Conservation (phyloP, 2,329 filamentous ascomycete genomes). For the Leptosphaerulina australis region DNA sequence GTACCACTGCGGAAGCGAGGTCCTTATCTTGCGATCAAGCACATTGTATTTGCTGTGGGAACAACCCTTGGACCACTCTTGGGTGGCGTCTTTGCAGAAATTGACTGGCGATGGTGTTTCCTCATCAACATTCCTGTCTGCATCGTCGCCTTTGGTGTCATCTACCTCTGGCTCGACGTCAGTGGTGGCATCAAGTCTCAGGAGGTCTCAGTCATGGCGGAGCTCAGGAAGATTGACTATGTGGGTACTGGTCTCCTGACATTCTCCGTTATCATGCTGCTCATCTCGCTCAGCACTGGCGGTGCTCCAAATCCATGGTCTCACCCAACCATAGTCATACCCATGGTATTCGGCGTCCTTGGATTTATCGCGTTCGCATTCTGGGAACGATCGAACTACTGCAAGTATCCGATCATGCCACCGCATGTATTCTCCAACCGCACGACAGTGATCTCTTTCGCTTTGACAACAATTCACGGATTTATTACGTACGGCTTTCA, state of each 20-base stretch:
- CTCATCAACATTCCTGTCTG: conserved; percentile 46
- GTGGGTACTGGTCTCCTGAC: conserved; percentile 54
- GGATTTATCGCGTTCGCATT: conserved; percentile 49
- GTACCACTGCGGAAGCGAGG: conserved; percentile 56
- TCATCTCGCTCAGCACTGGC: conserved; percentile 55
- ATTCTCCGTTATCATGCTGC: conserved; percentile 47
- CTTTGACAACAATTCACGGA: conserved; percentile 39
- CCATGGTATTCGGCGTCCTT: conserved; percentile 53
- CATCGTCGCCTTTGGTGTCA: conserved; percentile 32
- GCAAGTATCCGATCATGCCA: conserved; percentile 49
- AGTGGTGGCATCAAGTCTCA: conserved; percentile 22
- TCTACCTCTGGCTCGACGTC: conserved; percentile 42
- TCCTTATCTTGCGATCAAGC: conserved; percentile 46
- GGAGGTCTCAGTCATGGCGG: conserved; percentile 17
- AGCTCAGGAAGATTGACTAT: conserved; percentile 49
- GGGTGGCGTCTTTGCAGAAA: conserved; percentile 41
- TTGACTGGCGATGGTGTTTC: conserved; percentile 57
- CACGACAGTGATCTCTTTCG: conserved; percentile 48
- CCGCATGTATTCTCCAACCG: conserved; percentile 53
- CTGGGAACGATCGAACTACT: conserved; percentile 48
- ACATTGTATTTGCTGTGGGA: conserved; percentile 34
- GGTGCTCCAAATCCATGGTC: conserved; percentile 54
- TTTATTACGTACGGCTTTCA: conserved; percentile 38
- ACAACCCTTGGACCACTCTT: conserved; percentile 40
- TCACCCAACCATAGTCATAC: conserved; percentile 48